phyloP scores from a whole-genome alignment of 306 rosid species.

The Lathyrus oleraceus region DNA sequence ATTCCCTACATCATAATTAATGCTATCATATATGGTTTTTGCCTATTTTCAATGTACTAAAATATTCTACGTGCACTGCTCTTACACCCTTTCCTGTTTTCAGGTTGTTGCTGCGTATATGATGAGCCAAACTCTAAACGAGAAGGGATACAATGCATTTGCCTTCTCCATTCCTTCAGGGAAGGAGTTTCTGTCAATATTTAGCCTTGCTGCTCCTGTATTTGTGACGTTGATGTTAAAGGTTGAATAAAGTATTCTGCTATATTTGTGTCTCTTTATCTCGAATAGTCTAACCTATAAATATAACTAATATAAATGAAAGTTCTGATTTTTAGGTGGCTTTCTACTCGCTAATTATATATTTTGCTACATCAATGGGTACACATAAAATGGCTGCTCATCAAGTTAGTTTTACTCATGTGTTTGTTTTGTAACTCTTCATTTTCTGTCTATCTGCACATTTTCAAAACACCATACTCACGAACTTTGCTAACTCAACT shows the following conservation, averaged over 20 bases:
- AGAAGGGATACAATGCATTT: slow-evolving; percentile 63
- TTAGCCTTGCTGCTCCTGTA: slow-evolving; percentile 70
- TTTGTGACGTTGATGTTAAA: slow-evolving; percentile 69
- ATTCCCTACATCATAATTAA: background rate
- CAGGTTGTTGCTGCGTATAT: slow-evolving; percentile 73
- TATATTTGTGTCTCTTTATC: background rate
- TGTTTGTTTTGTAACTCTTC: slow-evolving; percentile 8
- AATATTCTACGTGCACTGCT: background rate
- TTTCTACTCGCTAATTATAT: slow-evolving; percentile 49
- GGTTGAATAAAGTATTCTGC: slow-evolving; percentile 40
- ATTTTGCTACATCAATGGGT: slow-evolving; percentile 47
- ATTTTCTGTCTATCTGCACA: slow-evolving; percentile 22
- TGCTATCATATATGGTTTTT: slow-evolving; percentile 8
- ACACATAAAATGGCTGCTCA: slow-evolving; percentile 46
- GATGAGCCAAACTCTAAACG: slow-evolving; percentile 64
- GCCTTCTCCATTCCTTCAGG: slow-evolving; percentile 60
- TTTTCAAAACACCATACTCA: slow-evolving; percentile 9
- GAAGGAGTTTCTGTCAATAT: slow-evolving; percentile 47
- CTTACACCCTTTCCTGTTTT: background rate
- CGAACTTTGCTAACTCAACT: slow-evolving; percentile 17
- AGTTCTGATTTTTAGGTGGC: slow-evolving; percentile 42
- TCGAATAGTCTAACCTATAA: slow-evolving; percentile 8
- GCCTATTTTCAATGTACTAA: slow-evolving; percentile 8
- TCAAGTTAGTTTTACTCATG: slow-evolving; percentile 37
- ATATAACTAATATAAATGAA: slow-evolving; percentile 27